Conservation (phyloP, 179 eudicot species). For the Beta macrorhiza region DNA sequence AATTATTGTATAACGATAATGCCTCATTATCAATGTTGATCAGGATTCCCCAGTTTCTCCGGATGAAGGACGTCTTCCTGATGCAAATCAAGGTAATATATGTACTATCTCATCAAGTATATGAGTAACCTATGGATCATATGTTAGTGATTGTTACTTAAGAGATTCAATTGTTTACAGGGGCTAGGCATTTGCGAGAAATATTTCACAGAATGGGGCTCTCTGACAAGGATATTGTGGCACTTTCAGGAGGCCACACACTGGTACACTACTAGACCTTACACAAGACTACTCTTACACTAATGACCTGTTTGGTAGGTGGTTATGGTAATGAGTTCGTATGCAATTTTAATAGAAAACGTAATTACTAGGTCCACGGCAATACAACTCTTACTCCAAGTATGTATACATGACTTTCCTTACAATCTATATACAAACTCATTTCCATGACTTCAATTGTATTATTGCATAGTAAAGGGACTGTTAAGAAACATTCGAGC, state of each 20-base stretch:
- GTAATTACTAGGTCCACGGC: no score
- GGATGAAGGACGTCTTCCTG: constrained; percentile 92
- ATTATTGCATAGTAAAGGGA: no score
- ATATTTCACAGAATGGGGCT: constrained; percentile 77
- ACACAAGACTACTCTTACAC: neutral
- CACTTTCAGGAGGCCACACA: constrained; percentile 82
- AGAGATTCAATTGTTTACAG: constrained; percentile 28
- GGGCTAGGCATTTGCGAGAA: constrained; percentile 57
- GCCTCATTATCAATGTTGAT: neutral
- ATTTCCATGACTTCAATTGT: no score
- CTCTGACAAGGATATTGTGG: constrained; percentile 75
- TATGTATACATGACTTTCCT: no score
- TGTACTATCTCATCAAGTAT: neutral
- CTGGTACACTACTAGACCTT: constrained; percentile 39
- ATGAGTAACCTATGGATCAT: neutral
- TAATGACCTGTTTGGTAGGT: neutral
- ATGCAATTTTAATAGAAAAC: no score
- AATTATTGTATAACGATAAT: neutral
- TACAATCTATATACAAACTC: no score
- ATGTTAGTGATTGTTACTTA: neutral
- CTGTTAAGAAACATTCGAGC: no score
- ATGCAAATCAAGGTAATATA: constrained; percentile 64
- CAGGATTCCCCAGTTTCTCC: constrained; percentile 61
- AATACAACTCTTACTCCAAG: no score
- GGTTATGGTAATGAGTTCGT: no score